Evolutionary conservation across 2,329 filamentous ascomycete genomes (phyloP).

Genomic region (Aureobasidium subglaciale): DNA sequence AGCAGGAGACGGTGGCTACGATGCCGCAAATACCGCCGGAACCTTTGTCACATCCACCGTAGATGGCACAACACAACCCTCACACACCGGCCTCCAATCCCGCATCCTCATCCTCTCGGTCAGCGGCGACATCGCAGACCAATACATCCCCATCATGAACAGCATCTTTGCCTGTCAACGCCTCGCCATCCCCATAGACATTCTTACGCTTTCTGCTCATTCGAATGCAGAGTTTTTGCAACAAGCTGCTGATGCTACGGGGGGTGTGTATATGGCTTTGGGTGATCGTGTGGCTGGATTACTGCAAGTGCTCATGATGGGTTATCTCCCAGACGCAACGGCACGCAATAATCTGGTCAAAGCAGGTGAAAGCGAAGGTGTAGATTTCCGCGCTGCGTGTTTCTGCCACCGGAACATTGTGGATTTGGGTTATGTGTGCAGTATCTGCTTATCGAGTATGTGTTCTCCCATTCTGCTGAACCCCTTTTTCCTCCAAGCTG

Average conservation of each 20-base stretch:
- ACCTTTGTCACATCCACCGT: constrained; percentile 50
- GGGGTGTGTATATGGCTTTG: constrained; percentile 59
- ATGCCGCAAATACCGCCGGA: constrained; percentile 44
- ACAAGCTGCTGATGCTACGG: constrained; percentile 72
- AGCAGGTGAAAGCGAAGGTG: constrained; percentile 68
- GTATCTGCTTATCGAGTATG: constrained; percentile 80
- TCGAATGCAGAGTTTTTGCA: constrained; percentile 80
- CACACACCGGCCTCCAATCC: constrained; percentile 53
- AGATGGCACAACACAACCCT: constrained; percentile 31
- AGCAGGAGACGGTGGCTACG: constrained; percentile 27
- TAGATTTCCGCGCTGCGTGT: constrained; percentile 96
- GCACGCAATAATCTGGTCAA: constrained; percentile 61
- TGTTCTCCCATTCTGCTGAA: constrained; percentile 17
- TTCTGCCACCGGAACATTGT: constrained; percentile 92
- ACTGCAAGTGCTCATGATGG: constrained; percentile 91
- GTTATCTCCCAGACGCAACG: constrained; percentile 68
- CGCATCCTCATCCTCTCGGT: constrained; percentile 88
- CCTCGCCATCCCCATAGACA: constrained; percentile 82
- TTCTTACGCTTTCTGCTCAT: constrained; percentile 70
- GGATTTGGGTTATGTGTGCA: constrained; percentile 90
- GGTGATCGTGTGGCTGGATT: constrained; percentile 48
- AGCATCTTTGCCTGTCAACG: constrained; percentile 91
- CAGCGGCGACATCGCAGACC: constrained; percentile 74
- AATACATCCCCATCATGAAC: constrained; percentile 99
- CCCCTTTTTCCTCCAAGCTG: too few species aligned